Percentiles rank a stretch among this genome's conserved stretches.
Evolutionary conservation across 2,329 filamentous ascomycete genomes (phyloP).

Genomic region (Blumeriella jaapii): DNA sequence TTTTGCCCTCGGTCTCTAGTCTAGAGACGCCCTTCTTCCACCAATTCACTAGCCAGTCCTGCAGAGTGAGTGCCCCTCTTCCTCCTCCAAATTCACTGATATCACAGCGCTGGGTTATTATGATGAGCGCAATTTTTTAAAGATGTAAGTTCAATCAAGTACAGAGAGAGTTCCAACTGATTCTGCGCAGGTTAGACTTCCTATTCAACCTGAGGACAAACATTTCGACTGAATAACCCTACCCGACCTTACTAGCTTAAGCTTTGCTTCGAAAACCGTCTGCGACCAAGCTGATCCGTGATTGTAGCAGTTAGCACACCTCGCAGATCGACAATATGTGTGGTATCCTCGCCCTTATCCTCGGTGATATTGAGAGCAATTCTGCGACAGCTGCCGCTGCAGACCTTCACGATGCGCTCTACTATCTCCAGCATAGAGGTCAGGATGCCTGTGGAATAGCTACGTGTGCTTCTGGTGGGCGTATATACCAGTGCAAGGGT

Average conservation of each 20-base stretch:
- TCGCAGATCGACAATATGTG: constrained; percentile 36
- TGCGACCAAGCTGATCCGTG: constrained; percentile 7
- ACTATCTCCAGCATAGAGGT: constrained; percentile 60
- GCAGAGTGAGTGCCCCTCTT: constrained; percentile 1
- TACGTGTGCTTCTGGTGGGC: constrained; percentile 60
- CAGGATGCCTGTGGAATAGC: constrained; percentile 86
- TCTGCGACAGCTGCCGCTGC: constrained; percentile 41
- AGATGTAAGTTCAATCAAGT: too few species aligned
- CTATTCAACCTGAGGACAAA: constrained; percentile 16
- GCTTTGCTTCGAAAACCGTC: not conserved
- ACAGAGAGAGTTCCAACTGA: too few species aligned
- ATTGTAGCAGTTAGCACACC: not conserved
- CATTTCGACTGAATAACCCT: constrained; percentile 16
- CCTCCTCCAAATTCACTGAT: too few species aligned
- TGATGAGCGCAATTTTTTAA: constrained; percentile 21
- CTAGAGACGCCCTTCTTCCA: not conserved
- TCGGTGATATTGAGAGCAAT: constrained; percentile 40
- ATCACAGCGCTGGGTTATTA: too few species aligned
- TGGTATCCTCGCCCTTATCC: constrained; percentile 49
- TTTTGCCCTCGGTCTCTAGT: constrained; percentile 1
- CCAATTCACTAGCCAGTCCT: not conserved
- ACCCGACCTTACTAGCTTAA: constrained; percentile 6
- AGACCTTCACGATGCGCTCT: constrained; percentile 61
- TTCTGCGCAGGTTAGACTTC: constrained; percentile 28
- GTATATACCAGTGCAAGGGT: constrained; percentile 82